Conservation (phyloP, 495 filamentous ascomycete genomes). For the Durotheca rogersii region DNA sequence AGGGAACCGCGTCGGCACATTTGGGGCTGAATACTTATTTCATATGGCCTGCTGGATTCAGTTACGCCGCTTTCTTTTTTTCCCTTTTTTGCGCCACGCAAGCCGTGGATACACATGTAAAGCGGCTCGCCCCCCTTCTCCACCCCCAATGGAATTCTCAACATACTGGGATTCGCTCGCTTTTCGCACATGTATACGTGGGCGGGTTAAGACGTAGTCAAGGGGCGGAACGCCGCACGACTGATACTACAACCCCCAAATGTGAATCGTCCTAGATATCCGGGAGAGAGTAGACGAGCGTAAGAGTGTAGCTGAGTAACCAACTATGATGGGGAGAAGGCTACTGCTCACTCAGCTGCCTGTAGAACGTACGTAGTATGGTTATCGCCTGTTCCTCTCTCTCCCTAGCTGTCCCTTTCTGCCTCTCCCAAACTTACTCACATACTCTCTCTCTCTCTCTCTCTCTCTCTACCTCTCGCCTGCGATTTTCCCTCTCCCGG, state of each 20-base stretch:
- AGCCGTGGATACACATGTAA: constrained; percentile 10
- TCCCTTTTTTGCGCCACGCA: constrained; percentile 18
- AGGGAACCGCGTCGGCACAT: constrained; percentile 11
- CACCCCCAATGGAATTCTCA: neutral
- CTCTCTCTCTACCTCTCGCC: no score
- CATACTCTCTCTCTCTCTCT: neutral
- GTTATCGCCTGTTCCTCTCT: neutral
- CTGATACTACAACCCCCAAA: neutral
- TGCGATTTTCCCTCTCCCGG: no score
- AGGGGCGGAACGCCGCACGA: neutral
- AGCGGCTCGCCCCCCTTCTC: no score
- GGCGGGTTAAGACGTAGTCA: neutral
- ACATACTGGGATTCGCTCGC: no score
- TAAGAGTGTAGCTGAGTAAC: constrained; percentile 25
- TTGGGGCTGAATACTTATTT: constrained; percentile 4
- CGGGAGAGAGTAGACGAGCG: no score
- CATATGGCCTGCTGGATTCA: constrained; percentile 12
- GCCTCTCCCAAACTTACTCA: no score
- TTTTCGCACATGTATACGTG: neutral
- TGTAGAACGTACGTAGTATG: neutral
- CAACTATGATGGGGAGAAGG: constrained; percentile 2
- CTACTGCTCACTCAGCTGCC: neutral
- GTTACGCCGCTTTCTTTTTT: constrained; percentile 26
- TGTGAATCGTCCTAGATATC: neutral
- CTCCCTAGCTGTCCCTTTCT: no score